Evolutionary conservation across 306 rosid species (phyloP), one percentile per base, ranked within the genome.

Genomic region (Lathyrus sativus): DNA sequence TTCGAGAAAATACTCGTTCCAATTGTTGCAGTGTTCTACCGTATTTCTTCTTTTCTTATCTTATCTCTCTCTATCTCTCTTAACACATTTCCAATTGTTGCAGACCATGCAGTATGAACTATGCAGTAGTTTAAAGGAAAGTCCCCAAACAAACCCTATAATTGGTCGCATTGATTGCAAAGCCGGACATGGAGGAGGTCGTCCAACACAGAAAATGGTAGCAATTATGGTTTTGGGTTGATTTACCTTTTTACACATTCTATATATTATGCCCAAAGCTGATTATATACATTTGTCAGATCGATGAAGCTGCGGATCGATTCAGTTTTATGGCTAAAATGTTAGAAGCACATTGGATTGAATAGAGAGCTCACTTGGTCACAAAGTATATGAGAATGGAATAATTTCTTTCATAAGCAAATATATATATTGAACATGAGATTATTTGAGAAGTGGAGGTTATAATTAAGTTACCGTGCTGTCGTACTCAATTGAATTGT

Each of bases 151-250:
- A 18, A 93, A 90, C 79, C 96, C 98, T 7, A 85, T 93, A 48
- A 79, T 93, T 72, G 97, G 97, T 48, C 98, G 98, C 79, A 88
- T 90, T 42, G 98, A 90, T 73, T 85, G 98, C 62, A 93, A 93
- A 81, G 80, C 97, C 5, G 99, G 85, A 22, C 85, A 81, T 28
- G 85, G 85, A 46, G 92, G 85, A 4, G 97, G 97, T 41, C 96
- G 91, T 44, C 96, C 99, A 39, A 93, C 97, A 13, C 84, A 93
- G 77, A 93, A 93, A 88, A 37, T 81, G 96, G 98, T 86, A 70
- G 77, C 18, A 54, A 39, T 56, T 67, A 22, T 33, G 26, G 24
- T 13, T 74, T 46, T 45, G 26, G n/a, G 2, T 26, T 58, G 19
- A 41, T 54, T 63, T 50, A 28, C 14, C 39, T 17, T 72, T 68